Base-by-base conservation (phyloP, 1,139 yeast species). In the Yamadazyma dendronema region DNA sequence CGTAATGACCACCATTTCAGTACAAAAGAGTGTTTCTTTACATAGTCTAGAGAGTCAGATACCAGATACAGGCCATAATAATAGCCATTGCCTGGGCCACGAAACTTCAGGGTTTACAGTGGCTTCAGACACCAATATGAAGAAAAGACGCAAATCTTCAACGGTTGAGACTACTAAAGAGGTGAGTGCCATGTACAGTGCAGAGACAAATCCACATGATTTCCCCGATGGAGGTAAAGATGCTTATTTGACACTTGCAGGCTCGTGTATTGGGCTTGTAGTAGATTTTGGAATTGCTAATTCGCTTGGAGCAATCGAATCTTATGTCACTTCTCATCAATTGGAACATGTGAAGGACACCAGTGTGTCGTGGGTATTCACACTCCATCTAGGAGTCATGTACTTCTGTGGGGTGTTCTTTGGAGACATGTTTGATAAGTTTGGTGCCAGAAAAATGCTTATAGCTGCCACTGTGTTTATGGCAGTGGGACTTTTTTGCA, bases 211-310 rank as follows among this genome's bases (percentile, higher is more conserved):
- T 31, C 57, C 59, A 6, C 44, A 49, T 30, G 55, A 54, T 21
- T 74, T 74, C 49, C 92, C 92, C 0, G 86, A 82, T 41, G 86
- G 87, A 2, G 87, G 85, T 0, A 38, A 52, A 32, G 48, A 57
- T 31, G 84, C 85, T 1, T 76, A 83, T 71, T 42, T 67, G 6
- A 84, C 78, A 0, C 78, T 83, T 1, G 56, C 79, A 6, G 88
- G 88, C 2, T 72, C 84, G 1, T 79, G 79, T 57, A 57, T 77
- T 37, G 80, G 85, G 1, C 60, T 77, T 30, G 61, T 76, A 12
- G 73, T 77, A n/a, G 72, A 73, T n/a, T 81, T 83, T 54, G 88
- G 88, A 2, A 55, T 81, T 26, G 67, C 75, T 42, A 81, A 80
- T 47, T 57, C 81, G 5, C 59, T 74, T 25, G 86, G 87, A 31